Conservation (phyloP, 1,284 basidiomycete species). For the Hymenochaete sp. region DNA sequence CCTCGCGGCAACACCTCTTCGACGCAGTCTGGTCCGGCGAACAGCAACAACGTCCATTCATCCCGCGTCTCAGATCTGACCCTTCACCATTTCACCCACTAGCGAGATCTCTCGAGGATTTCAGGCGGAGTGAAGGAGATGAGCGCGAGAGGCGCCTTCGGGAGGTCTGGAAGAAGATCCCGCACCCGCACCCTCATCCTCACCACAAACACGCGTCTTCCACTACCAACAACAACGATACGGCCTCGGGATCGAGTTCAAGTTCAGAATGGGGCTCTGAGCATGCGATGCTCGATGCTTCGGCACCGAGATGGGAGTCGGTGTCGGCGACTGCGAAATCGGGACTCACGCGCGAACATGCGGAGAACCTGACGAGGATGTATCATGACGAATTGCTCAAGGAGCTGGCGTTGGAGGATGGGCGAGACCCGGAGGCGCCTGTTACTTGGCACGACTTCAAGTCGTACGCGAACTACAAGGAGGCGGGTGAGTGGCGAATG, state of each 20-base stretch:
- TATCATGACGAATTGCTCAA: constrained; percentile 75
- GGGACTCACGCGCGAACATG: constrained; percentile 56
- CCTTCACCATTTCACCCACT: constrained; percentile 25
- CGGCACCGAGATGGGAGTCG: constrained; percentile 23
- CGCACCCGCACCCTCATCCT: constrained; percentile 23
- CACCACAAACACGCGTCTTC: constrained; percentile 23
- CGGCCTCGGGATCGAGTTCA: constrained; percentile 18
- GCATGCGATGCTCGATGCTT: constrained; percentile 25
- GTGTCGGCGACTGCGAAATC: constrained; percentile 25
- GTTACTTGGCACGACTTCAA: constrained; percentile 76
- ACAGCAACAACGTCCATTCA: constrained; percentile 40
- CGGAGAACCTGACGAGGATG: constrained; percentile 55
- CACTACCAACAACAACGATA: too few species aligned
- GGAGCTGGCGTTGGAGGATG: constrained; percentile 46
- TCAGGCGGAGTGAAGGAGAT: constrained; percentile 53
- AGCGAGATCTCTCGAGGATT: constrained; percentile 49
- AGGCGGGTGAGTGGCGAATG: constrained; percentile 48
- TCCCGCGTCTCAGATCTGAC: constrained; percentile 54
- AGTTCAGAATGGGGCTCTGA: constrained; percentile 15
- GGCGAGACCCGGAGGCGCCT: constrained; percentile 30
- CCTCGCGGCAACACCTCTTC: constrained; percentile 38
- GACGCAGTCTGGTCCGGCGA: constrained; percentile 44
- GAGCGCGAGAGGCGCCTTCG: constrained; percentile 51
- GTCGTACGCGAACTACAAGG: constrained; percentile 68
- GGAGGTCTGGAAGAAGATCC: constrained; percentile 54